Evolutionary conservation across 2,329 filamentous ascomycete species (phyloP), one percentile per base, ranked within the genome.

Genomic region (Drechslerella dactyloides): DNA sequence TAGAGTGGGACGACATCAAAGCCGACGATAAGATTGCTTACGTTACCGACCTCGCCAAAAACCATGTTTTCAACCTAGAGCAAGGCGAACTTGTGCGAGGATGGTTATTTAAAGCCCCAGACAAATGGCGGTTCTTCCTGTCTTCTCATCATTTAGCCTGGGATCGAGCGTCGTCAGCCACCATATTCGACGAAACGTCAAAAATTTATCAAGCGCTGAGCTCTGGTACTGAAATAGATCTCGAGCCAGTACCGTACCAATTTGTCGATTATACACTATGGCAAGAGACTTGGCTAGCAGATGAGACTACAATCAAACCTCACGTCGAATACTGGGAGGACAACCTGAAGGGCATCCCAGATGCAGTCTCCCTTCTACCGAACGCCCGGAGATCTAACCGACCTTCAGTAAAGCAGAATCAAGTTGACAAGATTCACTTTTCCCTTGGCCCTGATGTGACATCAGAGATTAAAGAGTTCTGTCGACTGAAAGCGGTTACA

Each of bases 401-500:
- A 17, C 58, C 58, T 11, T 44, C 58, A 15, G 58, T 62, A n/a
- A 62, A 54, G 35, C 58, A 62, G 24, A 17, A 54, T 30, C 42
- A 37, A 23, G 58, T 62, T 15, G 58, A 66, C 10, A 74, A 74
- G 17, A 69, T 74, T 48, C 40, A 58, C 7, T 56, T 62, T 24
- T 73, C 58, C 11, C 70, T 78, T 15, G 68, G 69, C 19, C 59
- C 60, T 17, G 30, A 48, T 1, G 55, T 74, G 21, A 74, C 76
- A 15, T 74, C 74, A 27, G 74, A 75, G 21, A 75, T 78, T 75
- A 78, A 78, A 69, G 75, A 76, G 42, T 74, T 78, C 15, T 77
- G 75, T 57, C 66, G 75, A 10, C 70, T 75, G 19, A 72, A 74
- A 13, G 75, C 72, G 23, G 73, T 74, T 21, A 76, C 75, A 13